These are phyloP conservation scores for Leucogyrophana mollusca DNA, from an alignment of 768 basidiomycete genomes.

Conservation along the genomic window DNA sequence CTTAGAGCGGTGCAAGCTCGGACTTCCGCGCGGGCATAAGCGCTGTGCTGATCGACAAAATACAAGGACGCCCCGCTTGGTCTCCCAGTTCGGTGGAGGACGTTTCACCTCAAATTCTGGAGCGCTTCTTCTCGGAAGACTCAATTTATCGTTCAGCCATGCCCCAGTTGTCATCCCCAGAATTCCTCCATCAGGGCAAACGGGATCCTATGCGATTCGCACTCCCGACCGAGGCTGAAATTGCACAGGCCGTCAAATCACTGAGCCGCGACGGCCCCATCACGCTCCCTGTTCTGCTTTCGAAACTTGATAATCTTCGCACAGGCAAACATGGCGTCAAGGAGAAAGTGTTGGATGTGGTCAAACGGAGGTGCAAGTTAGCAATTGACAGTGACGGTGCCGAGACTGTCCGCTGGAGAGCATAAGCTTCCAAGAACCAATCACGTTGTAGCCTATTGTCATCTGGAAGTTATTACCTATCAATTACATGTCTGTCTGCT, in stretches of 20 bases:
- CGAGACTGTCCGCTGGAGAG: conserved; percentile 20
- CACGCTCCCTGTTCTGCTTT: conserved; percentile 19
- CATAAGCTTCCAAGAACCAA: too few species aligned
- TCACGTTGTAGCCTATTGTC: too few species aligned
- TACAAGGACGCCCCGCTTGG: conserved; percentile 64
- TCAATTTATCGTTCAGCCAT: conserved; percentile 47
- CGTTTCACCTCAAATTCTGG: conserved; percentile 55
- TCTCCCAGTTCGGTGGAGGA: conserved; percentile 60
- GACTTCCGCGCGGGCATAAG: conserved; percentile 87
- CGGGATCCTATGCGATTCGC: conserved; percentile 40
- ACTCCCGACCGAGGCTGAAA: conserved; percentile 77
- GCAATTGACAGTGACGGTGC: conserved; percentile 50
- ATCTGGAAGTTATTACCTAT: too few species aligned
- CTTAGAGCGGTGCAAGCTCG: conserved; percentile 68
- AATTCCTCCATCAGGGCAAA: conserved; percentile 25
- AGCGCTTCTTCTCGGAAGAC: conserved; percentile 63
- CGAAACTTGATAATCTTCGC: conserved; percentile 17
- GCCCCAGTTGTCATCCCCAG: conserved; percentile 44
- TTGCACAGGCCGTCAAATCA: conserved; percentile 56
- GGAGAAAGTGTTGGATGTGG: conserved; percentile 78
- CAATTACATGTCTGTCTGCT: too few species aligned
- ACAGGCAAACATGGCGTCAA: conserved; percentile 54
- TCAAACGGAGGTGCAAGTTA: conserved; percentile 59
- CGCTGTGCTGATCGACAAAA: conserved; percentile 57
- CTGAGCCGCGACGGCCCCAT: conserved; percentile 40